Conservation (phyloP, 371 early-diverging fungal genomes). For the Furculomyces boomerangus region DNA sequence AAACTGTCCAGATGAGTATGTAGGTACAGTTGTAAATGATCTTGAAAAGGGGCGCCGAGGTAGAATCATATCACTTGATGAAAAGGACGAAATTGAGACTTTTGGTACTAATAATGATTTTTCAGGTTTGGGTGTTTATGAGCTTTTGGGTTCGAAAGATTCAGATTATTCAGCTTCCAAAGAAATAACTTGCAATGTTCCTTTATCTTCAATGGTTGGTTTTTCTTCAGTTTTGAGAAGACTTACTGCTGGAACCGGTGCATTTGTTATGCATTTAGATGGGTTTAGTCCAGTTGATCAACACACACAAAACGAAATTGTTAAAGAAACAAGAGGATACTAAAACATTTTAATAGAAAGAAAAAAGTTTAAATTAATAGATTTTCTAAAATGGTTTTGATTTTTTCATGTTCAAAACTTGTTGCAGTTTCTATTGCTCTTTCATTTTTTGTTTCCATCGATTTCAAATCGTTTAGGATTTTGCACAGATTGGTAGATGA, state of each 20-base stretch:
- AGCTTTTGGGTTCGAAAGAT: too few species aligned
- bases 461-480: not conserved
- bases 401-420: not conserved
- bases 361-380: not conserved
- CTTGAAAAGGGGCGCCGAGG: slow-evolving; percentile 61
- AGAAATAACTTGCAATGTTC: slow-evolving; percentile 40
- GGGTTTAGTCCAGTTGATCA: slow-evolving; percentile 62
- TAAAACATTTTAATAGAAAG: not conserved
- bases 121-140: too few species aligned
- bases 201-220: slow-evolving; percentile 69
- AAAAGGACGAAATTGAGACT: too few species aligned
- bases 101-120: too few species aligned
- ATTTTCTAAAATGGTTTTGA: not conserved
- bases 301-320: slow-evolving; percentile 45
- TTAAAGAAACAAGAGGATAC: slow-evolving; percentile 33
- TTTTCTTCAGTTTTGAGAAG: slow-evolving; percentile 71
- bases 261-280: slow-evolving; percentile 66
- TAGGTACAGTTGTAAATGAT: slow-evolving; percentile 68
- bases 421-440: not conserved
- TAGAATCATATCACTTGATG: slow-evolving; percentile 31
- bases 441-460: not conserved
- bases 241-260: slow-evolving; percentile 67
- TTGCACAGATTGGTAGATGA: not conserved
- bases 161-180: too few species aligned
- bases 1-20: slow-evolving; percentile 42